These are phyloP conservation scores for Linnemannia exigua DNA, from an alignment of 192 early-diverging fungal species.

Conservation along the genomic window DNA sequence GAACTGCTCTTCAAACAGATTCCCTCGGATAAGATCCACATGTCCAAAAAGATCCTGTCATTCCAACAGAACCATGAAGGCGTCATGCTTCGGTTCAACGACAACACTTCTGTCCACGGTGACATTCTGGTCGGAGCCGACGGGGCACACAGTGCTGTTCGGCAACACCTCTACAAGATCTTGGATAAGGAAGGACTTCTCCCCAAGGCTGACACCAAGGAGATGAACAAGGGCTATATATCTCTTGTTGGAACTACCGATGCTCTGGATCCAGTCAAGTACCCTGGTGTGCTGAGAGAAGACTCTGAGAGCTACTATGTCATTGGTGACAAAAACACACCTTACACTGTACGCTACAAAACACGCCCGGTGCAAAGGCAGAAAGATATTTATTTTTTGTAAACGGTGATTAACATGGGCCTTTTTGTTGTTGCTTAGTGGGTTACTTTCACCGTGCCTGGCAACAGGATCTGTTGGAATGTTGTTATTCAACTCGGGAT, in stretches of 20 bases:
- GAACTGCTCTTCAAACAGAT: neutral
- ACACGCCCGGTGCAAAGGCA: neutral
- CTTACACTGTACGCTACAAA: neutral
- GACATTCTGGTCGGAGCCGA: neutral
- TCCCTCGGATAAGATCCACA: neutral
- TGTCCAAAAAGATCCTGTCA: neutral
- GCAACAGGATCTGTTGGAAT: neutral
- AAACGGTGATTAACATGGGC: no score
- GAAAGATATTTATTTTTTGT: no score
- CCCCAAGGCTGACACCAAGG: neutral
- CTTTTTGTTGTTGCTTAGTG: neutral
- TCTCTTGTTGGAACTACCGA: slow-evolving; percentile 8
- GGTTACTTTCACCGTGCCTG: neutral
- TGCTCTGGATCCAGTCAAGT: neutral
- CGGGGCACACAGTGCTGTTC: neutral
- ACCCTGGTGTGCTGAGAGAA: neutral
- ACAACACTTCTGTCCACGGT: neutral
- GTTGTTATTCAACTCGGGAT: neutral
- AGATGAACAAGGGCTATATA: slow-evolving; percentile 14
- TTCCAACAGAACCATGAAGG: neutral
- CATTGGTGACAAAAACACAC: neutral
- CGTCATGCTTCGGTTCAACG: neutral
- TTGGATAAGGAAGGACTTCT: neutral
- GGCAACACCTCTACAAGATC: neutral
- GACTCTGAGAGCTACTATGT: neutral